A percentile compares a stretch with the other conserved stretches of the same genome.
phyloP scores from a whole-genome alignment of 2,329 filamentous ascomycete genomes.

The Stemphylium vesicarium region DNA sequence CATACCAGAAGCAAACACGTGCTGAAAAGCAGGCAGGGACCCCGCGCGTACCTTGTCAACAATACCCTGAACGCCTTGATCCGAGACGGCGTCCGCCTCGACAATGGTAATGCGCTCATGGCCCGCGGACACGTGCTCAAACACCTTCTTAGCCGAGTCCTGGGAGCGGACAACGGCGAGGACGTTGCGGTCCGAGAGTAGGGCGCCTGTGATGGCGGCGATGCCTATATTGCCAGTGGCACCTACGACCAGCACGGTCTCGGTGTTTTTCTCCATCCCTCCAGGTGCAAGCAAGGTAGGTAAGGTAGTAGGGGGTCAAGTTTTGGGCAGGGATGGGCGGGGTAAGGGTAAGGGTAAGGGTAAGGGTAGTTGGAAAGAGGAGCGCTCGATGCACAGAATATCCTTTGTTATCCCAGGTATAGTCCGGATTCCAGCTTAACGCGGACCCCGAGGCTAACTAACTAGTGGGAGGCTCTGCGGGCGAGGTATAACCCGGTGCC shows the following conservation, averaged over 20 bases:
- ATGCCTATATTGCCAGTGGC: constrained; percentile 12
- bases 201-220: constrained; percentile 12
- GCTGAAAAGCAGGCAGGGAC: constrained; percentile 13
- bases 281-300: not conserved
- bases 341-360: not conserved
- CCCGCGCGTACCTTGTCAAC: constrained; percentile 11
- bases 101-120: constrained; percentile 10
- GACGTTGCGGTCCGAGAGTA: constrained; percentile 11
- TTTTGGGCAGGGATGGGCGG: not conserved
- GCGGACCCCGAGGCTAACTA: not conserved
- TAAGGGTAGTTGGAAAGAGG: not conserved
- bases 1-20: constrained; percentile 14
- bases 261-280: not conserved
- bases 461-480: not conserved
- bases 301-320: not conserved
- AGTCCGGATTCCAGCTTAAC: not conserved
- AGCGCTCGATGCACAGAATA: not conserved
- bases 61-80: constrained; percentile 6
- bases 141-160: constrained; percentile 13
- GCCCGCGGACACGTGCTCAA: constrained; percentile 2
- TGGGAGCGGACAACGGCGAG: constrained; percentile 17
- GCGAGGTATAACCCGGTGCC: not conserved
- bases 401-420: not conserved
- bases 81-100: constrained; percentile 6
- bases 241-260: constrained; percentile 16